Evolutionary conservation across 164 flowering plant genomes (phyloP).

Genomic region (Sedum album): DNA sequence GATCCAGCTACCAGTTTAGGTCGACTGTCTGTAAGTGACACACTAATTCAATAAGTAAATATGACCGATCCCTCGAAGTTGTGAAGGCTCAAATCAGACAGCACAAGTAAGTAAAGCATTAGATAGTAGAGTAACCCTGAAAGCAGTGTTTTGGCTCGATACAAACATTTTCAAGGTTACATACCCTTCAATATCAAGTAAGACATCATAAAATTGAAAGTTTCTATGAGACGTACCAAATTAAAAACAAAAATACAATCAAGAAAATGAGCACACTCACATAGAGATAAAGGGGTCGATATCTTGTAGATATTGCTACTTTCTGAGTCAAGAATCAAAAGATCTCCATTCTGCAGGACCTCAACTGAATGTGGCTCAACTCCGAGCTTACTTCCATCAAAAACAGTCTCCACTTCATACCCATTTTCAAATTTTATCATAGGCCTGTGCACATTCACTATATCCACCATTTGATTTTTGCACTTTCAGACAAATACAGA

Average conservation of each 20-base stretch:
- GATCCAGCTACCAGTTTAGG: constrained; percentile 62
- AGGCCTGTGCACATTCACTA: constrained; percentile 26
- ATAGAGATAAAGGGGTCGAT: constrained; percentile 43
- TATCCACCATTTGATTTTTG: not conserved
- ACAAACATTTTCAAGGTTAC: too few species aligned
- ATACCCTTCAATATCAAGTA: too few species aligned
- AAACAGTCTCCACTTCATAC: constrained; percentile 55
- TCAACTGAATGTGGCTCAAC: constrained; percentile 48
- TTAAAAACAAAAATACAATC: not conserved
- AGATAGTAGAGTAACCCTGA: too few species aligned
- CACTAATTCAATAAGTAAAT: not conserved
- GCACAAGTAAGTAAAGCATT: too few species aligned
- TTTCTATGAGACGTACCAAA: too few species aligned
- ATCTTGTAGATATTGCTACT: constrained; percentile 56
- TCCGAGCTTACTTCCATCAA: constrained; percentile 62
- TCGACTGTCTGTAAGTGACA: constrained; percentile 38
- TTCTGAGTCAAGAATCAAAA: constrained; percentile 47
- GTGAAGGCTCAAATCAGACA: not conserved
- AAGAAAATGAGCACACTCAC: constrained; percentile 24
- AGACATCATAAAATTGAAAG: too few species aligned
- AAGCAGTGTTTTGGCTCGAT: too few species aligned
- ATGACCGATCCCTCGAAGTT: not conserved
- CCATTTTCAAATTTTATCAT: constrained; percentile 61
- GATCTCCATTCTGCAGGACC: constrained; percentile 41
- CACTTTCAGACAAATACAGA: not conserved